Percentiles rank a stretch among this genome's conserved stretches.
Conservation (phyloP, 495 filamentous ascomycete genomes). For the Penicillium pancosmium region DNA sequence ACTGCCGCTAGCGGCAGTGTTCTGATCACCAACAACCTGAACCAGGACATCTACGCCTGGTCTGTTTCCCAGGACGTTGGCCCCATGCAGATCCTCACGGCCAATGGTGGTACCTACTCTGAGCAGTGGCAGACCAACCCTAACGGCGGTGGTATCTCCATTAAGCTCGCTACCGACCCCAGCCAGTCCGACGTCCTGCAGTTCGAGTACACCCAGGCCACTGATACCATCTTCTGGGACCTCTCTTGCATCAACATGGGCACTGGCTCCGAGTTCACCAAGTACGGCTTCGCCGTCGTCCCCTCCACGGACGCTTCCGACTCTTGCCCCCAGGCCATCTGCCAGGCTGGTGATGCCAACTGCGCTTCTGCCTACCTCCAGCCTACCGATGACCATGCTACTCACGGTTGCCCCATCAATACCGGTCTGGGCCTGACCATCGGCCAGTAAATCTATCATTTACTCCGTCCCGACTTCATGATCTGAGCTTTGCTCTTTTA, state of each 20-base stretch:
- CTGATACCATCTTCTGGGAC: conserved; percentile 47
- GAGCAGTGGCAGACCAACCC: conserved; percentile 44
- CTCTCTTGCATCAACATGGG: conserved; percentile 49
- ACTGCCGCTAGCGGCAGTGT: conserved; percentile 33
- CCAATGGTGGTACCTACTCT: conserved; percentile 35
- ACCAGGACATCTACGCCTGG: conserved; percentile 43
- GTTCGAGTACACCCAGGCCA: conserved; percentile 47
- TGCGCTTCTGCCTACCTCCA: conserved; percentile 48
- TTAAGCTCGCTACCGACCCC: conserved; percentile 41
- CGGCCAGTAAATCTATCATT: conserved; percentile 31
- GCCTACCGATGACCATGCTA: conserved; percentile 47
- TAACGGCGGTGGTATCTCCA: conserved; percentile 47
- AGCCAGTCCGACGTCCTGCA: conserved; percentile 42
- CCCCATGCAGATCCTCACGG: conserved; percentile 33
- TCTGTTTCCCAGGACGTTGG: conserved; percentile 36
- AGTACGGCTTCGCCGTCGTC: conserved; percentile 43
- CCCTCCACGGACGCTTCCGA: conserved; percentile 27
- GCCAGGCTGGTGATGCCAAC: conserved; percentile 38
- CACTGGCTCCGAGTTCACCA: conserved; percentile 40
- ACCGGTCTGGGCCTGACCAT: conserved; percentile 42
- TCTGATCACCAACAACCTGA: conserved; percentile 44
- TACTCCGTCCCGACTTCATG: background rate
- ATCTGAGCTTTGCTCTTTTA: conserved; percentile 8
- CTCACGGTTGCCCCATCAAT: conserved; percentile 49
- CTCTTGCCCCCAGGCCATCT: conserved; percentile 43